phyloP scores from a whole-genome alignment of 768 basidiomycete species.

The Chalciporus sphaerocephalus region DNA sequence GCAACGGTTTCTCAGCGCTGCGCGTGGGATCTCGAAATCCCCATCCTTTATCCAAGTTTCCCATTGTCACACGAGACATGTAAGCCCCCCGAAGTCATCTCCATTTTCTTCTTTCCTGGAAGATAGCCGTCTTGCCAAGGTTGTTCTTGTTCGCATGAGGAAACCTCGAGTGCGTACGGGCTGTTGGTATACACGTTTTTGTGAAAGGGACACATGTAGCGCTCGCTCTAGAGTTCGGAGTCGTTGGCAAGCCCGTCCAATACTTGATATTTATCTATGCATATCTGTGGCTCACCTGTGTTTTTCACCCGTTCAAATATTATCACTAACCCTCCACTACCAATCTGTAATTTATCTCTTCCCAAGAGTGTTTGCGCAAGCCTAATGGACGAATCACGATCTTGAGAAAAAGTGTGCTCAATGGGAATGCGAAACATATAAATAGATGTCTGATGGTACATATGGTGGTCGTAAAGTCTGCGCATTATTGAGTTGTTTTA shows the following conservation, averaged over 20 bases:
- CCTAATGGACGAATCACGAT: constrained; percentile 3
- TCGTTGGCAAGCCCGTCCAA: constrained; percentile 4
- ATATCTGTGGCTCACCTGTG: not conserved
- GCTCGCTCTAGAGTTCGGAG: constrained; percentile 9
- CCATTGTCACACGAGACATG: constrained; percentile 4
- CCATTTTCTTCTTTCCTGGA: constrained; percentile 2
- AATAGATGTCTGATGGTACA: not conserved
- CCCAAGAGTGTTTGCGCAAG: not conserved
- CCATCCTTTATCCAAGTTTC: constrained; percentile 1
- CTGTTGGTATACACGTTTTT: constrained; percentile 5
- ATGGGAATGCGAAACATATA: not conserved
- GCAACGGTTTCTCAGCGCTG: constrained; percentile 6
- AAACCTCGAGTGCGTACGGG: constrained; percentile 2
- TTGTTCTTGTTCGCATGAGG: constrained; percentile 1
- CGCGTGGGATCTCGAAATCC: constrained; percentile 5
- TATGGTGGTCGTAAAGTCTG: constrained; percentile 2
- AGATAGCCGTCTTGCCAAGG: constrained; percentile 4
- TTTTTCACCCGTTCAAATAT: not conserved
- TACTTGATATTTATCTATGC: constrained; percentile 8
- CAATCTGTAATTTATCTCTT: not conserved
- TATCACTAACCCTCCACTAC: not conserved
- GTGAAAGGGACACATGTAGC: no score
- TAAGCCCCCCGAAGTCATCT: constrained; percentile 1
- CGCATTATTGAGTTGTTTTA: constrained; percentile 17
- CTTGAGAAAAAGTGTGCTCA: not conserved